Evolutionary conservation across 2,329 filamentous ascomycete genomes (phyloP), one percentile per base, ranked within the genome.

Genomic region (Arthrobotrys entomopaga): DNA sequence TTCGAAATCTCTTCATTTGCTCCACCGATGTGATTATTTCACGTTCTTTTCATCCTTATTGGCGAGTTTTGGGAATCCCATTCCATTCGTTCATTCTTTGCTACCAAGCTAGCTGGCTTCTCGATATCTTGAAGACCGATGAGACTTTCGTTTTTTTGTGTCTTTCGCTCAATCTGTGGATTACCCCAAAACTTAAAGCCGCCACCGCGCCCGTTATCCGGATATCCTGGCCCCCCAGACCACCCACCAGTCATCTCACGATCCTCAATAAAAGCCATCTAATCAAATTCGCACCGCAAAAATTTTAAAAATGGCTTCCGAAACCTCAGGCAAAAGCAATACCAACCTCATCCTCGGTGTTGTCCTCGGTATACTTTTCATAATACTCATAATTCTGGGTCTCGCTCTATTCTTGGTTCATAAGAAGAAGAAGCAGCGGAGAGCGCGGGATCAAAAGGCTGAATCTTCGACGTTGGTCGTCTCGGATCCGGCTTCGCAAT

Each of bases 31-130:
- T n/a, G 43, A 24, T 43, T 3, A 10, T 7, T 15, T 56, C n/a
- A 38, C 50, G 38, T 56, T 65, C 50, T 49, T 15, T 65, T 57
- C 52, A 58, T 66, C 42, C 16, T 13, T 46, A 1, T 19, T 16
- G 42, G 8, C 15, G 42, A 15, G 16, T 46, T 19, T 3, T 1
- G 42, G 13, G 6, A 19, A 13, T 13, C 6, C 42, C 42, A 46
- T 46, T 46, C 42, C 42, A n/a, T 19, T 46, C 16, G 16, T 46
- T 46, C 42, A n/a, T 46, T 46, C 42, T 16, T 40, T 46, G 11
- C 6, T 22, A 50, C 16, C 4, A 13, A 50, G 48, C n/a, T n/a
- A n/a, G n/a, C n/a, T n/a, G 20, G 29, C 29, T 34, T 34, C 29
- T 34, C 10, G 6, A 5, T 19, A 46, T n/a, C 42, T 46, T 46